Base-by-base conservation (phyloP, 768 basidiomycete species). In the Leccinum aurantiacum region DNA sequence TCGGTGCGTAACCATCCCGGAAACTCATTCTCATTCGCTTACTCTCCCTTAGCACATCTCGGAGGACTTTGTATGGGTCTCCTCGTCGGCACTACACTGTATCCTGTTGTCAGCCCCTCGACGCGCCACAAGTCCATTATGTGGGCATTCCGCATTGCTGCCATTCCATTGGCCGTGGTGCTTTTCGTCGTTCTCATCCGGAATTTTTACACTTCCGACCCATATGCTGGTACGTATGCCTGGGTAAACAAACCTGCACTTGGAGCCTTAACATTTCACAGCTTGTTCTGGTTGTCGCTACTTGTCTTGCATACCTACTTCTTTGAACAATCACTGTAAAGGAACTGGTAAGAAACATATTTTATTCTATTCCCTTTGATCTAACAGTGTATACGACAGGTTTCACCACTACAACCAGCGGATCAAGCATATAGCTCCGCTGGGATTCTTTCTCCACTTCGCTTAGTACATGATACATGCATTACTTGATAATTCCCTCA, bases 121-220 rank as follows among this genome's bases (percentile, higher is more conserved):
- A 89, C 80, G 57, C 80, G 88, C 22, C 94, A 95, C 69, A 82
- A 81, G 56, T 70, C 80, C 19, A 81, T 92, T 50, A 84, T 89
- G 71, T 93, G 90, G 87, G 76, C 65, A 41, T 84, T 90, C 69
- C 85, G 95, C 59, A 66, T 91, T 31, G 73, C 83, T 31, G 91
- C 93, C 2, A 79, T 93, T 47, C 89, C 91, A 3, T 62, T 96
- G 33, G 84, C 88, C 3, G 70, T 96, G 29, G 75, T 96, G 27
- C 80, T 96, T 22, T 98, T 88, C 64, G 88, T 95, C 37, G 80
- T 95, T 14, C 80, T 98, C 50, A 82, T 82, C 37, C 79, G 87
- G 61, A 98, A 98, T 74, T 98, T 98, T 71, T 97, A 95, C 71
- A 93, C 85, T 1, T 85, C 84, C 48, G 82, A 97, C 72, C 92